These are phyloP conservation scores for Mycena belliarum DNA, from an alignment of 768 basidiomycete genomes.

Conservation along the genomic window DNA sequence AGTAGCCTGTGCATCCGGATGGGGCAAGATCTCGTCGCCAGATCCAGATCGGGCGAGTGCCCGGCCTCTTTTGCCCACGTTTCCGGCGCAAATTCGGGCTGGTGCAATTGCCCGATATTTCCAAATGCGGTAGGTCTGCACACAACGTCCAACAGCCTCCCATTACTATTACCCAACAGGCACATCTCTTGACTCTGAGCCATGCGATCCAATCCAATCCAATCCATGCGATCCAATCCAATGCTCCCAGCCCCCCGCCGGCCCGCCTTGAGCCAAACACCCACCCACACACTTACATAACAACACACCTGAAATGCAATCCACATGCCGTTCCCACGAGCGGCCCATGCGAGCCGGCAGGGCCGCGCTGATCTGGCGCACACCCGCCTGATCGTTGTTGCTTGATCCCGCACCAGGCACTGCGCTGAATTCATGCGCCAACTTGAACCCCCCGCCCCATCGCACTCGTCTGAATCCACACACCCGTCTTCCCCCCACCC, in stretches of 20 bases:
- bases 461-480: too few relatives aligned
- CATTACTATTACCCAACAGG: background rate
- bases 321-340: background rate
- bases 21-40: background rate
- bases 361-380: background rate
- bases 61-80: background rate
- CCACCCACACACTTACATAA: too few relatives aligned
- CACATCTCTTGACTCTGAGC: too few relatives aligned
- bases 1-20: background rate
- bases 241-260: too few relatives aligned
- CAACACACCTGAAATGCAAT: too few relatives aligned
- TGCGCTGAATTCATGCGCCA: too few relatives aligned
- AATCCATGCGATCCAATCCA: too few relatives aligned
- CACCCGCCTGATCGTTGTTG: background rate
- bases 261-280: too few relatives aligned
- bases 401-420: background rate
- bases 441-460: too few relatives aligned
- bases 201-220: too few relatives aligned
- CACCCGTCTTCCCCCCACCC: too few relatives aligned
- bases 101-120: background rate
- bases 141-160: background rate
- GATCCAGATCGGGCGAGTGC: background rate
- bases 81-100: conserved; percentile 5
- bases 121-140: background rate
- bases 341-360: background rate